Evolutionary conservation across 2,329 filamentous ascomycete genomes (phyloP).

Genomic region (Penicillium sp.): DNA sequence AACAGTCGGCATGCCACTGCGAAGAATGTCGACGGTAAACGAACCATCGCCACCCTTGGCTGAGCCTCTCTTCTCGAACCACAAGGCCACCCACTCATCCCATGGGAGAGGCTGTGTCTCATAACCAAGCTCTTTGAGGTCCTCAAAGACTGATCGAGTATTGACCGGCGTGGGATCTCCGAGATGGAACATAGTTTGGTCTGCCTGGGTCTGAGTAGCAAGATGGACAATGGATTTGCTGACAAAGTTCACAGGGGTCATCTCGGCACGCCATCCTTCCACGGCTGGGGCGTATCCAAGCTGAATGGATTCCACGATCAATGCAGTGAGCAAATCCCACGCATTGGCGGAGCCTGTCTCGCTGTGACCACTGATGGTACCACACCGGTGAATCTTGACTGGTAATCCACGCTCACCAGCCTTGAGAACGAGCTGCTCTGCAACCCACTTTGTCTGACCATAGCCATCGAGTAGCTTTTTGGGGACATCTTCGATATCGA

Average conservation of each 20-base stretch:
- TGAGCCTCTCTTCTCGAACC: conserved; percentile 67
- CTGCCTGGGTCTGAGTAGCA: conserved; percentile 59
- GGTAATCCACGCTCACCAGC: conserved; percentile 67
- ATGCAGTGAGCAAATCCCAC: conserved; percentile 72
- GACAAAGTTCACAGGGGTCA: conserved; percentile 82
- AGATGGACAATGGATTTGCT: conserved; percentile 71
- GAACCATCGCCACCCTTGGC: conserved; percentile 65
- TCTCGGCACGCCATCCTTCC: conserved; percentile 73
- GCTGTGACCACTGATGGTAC: conserved; percentile 77
- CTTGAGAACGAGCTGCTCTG: conserved; percentile 70
- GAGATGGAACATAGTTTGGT: conserved; percentile 69
- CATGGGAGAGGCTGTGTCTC: conserved; percentile 64
- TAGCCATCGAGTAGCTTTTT: conserved; percentile 70
- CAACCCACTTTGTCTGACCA: conserved; percentile 78
- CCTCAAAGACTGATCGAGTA: conserved; percentile 64
- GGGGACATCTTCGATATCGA: conserved; percentile 66
- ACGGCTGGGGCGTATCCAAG: conserved; percentile 69
- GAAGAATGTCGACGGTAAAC: conserved; percentile 75
- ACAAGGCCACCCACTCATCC: conserved; percentile 71
- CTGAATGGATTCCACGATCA: conserved; percentile 74
- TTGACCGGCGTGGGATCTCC: conserved; percentile 69
- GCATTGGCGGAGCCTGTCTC: conserved; percentile 71
- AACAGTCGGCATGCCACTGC: conserved; percentile 74
- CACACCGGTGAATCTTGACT: conserved; percentile 68
- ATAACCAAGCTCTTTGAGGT: conserved; percentile 67